phyloP scores from a whole-genome alignment of 2,329 filamentous ascomycete genomes.

The Fusarium tuaranense region DNA sequence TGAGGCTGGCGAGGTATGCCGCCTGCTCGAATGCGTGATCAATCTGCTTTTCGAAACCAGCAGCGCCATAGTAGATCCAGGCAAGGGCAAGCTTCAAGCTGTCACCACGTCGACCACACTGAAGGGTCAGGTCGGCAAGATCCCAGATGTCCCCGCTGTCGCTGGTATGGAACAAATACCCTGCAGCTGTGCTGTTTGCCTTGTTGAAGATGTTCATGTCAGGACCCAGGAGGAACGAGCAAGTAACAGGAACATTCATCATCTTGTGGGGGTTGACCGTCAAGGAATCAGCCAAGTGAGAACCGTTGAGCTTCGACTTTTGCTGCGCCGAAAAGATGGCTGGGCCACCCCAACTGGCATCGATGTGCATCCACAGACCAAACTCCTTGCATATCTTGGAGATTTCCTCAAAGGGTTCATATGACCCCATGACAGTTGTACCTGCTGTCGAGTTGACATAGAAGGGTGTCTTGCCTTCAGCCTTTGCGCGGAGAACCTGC shows the following conservation, averaged over 20 bases:
- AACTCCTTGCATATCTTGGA: constrained; percentile 76
- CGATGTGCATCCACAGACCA: constrained; percentile 91
- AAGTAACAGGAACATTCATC: constrained; percentile 91
- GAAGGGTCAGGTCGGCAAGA: constrained; percentile 90
- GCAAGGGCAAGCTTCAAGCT: constrained; percentile 86
- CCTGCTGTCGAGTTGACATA: constrained; percentile 97
- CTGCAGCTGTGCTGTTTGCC: constrained; percentile 88
- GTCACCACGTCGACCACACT: constrained; percentile 91
- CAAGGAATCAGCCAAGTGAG: constrained; percentile 81
- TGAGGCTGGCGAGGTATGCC: constrained; percentile 70
- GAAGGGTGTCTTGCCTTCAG: constrained; percentile 82
- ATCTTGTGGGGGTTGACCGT: constrained; percentile 98
- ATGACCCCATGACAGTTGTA: constrained; percentile 92
- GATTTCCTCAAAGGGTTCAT: constrained; percentile 81
- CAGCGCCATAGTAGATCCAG: constrained; percentile 89
- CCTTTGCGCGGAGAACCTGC: constrained; percentile 70
- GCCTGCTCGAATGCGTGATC: constrained; percentile 81
- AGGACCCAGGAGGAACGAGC: constrained; percentile 84
- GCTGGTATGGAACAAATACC: constrained; percentile 82
- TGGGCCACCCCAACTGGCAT: constrained; percentile 90
- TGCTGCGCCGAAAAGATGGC: constrained; percentile 81
- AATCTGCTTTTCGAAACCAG: constrained; percentile 77
- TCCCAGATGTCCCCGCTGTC: constrained; percentile 78
- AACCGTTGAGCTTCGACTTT: constrained; percentile 73
- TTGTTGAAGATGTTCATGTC: constrained; percentile 82